Conservation (phyloP, 2,329 filamentous ascomycete genomes). For the Beauveria rudraprayagi region DNA sequence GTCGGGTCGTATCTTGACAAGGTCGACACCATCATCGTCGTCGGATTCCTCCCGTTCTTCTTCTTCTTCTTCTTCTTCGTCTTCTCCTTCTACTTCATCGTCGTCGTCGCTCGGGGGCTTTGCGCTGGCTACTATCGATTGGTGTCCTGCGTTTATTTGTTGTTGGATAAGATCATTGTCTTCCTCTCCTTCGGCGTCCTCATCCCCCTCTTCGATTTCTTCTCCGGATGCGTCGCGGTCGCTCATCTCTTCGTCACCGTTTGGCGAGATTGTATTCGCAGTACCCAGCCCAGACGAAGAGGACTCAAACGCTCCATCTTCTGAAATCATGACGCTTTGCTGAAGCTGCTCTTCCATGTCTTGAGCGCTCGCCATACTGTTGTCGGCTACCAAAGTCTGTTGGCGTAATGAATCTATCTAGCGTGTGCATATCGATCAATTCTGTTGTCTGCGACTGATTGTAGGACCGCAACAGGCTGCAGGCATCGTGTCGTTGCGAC, state of each 20-base stretch:
- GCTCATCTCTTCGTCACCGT: conserved; percentile 28
- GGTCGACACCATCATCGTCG: conserved; percentile 47
- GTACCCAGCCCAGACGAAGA: background rate
- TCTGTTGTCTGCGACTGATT: conserved; percentile 17
- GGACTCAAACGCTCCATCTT: conserved; percentile 36
- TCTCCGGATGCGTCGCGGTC: conserved; percentile 35
- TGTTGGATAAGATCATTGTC: conserved; percentile 26
- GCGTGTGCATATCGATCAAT: conserved; percentile 24
- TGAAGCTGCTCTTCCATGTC: conserved; percentile 51
- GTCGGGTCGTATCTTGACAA: conserved; percentile 47
- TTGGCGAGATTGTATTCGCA: conserved; percentile 20
- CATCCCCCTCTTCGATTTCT: conserved; percentile 30
- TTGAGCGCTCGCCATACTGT: conserved; percentile 42
- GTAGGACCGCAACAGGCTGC: conserved; percentile 7
- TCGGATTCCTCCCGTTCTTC: conserved; percentile 31
- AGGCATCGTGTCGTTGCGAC: conserved; percentile 11
- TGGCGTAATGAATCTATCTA: conserved; percentile 7
- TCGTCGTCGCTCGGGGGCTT: conserved; percentile 12
- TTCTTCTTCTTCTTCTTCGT: conserved; percentile 24
- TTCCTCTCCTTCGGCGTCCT: conserved; percentile 35
- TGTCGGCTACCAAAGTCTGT: conserved; percentile 16
- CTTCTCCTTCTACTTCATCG: conserved; percentile 23
- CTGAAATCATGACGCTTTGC: conserved; percentile 45
- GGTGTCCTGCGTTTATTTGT: conserved; percentile 16
- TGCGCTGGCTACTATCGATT: conserved; percentile 1